Evolutionary conservation across 1,284 basidiomycete species (phyloP).

Genomic region (Cryptococcus wingfieldii): DNA sequence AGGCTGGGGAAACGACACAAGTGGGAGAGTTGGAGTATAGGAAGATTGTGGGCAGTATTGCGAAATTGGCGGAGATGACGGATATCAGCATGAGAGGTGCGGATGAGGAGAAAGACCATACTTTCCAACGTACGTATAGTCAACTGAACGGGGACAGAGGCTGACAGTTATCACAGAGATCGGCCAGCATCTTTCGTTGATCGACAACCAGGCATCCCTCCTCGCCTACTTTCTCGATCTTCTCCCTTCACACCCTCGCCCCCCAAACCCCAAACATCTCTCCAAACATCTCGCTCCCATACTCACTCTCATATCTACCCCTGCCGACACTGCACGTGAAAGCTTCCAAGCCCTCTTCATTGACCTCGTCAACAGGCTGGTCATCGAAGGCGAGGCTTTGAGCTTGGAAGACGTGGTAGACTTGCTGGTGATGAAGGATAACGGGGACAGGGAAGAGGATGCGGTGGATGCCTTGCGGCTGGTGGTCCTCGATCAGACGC

Average conservation of each 20-base stretch:
- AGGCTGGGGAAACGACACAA: constrained; percentile 50
- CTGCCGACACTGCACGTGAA: constrained; percentile 7
- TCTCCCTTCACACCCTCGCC: constrained; percentile 1
- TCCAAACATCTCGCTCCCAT: neutral
- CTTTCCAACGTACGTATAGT: neutral
- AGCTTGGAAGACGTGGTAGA: constrained; percentile 54
- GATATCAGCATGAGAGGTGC: constrained; percentile 54
- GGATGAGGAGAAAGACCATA: constrained; percentile 1
- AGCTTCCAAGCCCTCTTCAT: constrained; percentile 21
- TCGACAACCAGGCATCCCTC: constrained; percentile 54
- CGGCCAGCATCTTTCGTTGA: constrained; percentile 54
- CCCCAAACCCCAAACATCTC: neutral
- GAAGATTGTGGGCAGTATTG: constrained; percentile 84
- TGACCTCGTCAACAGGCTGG: constrained; percentile 29
- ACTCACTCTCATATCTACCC: constrained; percentile 6
- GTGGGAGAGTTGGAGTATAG: constrained; percentile 30
- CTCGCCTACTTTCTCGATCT: constrained; percentile 17
- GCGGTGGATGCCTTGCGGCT: constrained; percentile 52
- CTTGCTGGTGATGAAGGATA: constrained; percentile 53
- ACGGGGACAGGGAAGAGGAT: constrained; percentile 44
- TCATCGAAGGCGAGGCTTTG: constrained; percentile 41
- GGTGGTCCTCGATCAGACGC: constrained; percentile 54
- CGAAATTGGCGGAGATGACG: constrained; percentile 79
- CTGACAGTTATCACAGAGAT: constrained; percentile 31
- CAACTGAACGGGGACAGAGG: neutral